These are phyloP conservation scores for Pseudopyrenochaeta lycopersici DNA, from an alignment of 2,329 filamentous ascomycete species.

Conservation along the genomic window DNA sequence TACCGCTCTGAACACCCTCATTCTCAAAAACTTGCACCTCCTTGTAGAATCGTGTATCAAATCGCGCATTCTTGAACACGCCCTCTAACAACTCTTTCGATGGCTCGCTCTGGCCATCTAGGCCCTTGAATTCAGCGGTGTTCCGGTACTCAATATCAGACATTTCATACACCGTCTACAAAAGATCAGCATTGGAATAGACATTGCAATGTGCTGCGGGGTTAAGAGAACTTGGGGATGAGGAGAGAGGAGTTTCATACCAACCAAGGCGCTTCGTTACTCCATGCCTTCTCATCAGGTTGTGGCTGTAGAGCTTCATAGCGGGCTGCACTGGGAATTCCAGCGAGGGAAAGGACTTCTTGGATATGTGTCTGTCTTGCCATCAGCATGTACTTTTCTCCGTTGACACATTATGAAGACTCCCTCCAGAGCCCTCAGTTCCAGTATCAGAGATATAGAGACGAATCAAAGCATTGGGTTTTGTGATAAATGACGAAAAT, in stretches of 20 bases:
- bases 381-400: not conserved
- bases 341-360: conserved; percentile 31
- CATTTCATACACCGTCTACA: conserved; percentile 36
- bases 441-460: no score
- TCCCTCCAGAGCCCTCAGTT: no score
- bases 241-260: not conserved
- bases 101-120: conserved; percentile 34
- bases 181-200: no score
- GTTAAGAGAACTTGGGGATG: no score
- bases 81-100: conserved; percentile 22
- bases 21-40: conserved; percentile 6
- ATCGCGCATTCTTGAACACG: conserved; percentile 36
- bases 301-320: conserved; percentile 29
- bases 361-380: conserved; percentile 19
- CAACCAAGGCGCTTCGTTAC: conserved; percentile 29
- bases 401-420: no score
- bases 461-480: no score
- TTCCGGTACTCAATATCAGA: conserved; percentile 29
- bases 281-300: conserved; percentile 7
- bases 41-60: conserved; percentile 40
- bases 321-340: conserved; percentile 31
- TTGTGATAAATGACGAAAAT: no score
- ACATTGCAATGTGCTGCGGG: no score
- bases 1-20: not conserved
- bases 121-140: conserved; percentile 27